Evolutionary conservation across 768 basidiomycete genomes (phyloP).

Genomic region (Psilocybe tampanensis): DNA sequence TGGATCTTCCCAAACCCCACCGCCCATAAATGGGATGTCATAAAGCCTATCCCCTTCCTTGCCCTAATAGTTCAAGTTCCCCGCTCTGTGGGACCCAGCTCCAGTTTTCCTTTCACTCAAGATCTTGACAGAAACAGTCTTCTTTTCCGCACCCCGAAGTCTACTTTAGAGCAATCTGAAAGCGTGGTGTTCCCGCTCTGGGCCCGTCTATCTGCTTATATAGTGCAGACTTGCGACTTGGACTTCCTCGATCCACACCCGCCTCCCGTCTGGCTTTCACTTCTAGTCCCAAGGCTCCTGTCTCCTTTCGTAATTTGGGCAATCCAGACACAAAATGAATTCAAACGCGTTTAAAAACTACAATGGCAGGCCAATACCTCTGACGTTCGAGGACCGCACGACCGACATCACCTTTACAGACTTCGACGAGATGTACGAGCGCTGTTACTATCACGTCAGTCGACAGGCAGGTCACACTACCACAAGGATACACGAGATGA

Average conservation of each 20-base stretch:
- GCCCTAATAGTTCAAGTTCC: slow-evolving; percentile 13
- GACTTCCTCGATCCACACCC: not conserved
- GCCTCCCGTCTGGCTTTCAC: not conserved
- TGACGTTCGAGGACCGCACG: slow-evolving; percentile 71
- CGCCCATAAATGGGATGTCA: not conserved
- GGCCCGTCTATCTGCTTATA: slow-evolving; percentile 15
- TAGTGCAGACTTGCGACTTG: slow-evolving; percentile 1
- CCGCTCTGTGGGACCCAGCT: slow-evolving; percentile 15
- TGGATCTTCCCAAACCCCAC: not conserved
- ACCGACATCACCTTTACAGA: slow-evolving; percentile 56
- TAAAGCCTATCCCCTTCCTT: slow-evolving; percentile 4
- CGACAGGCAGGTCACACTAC: slow-evolving; percentile 45
- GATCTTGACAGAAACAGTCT: slow-evolving; percentile 17
- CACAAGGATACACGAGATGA: slow-evolving; percentile 68
- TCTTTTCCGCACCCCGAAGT: slow-evolving; percentile 19
- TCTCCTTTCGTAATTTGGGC: too few species aligned
- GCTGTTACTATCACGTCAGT: slow-evolving; percentile 66
- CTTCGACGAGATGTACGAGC: slow-evolving; percentile 80
- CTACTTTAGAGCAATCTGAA: slow-evolving; percentile 14
- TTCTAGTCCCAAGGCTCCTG: not conserved
- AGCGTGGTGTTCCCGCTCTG: slow-evolving; percentile 19
- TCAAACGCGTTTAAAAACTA: not conserved
- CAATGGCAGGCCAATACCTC: slow-evolving; percentile 37
- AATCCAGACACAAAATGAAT: not conserved
- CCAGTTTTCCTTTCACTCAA: slow-evolving; percentile 8